A percentile compares a stretch with the other conserved stretches of the same genome.
These are phyloP conservation scores for Filobasidium uniguttulatum DNA, from an alignment of 1,284 basidiomycete species.

Conservation along the genomic window DNA sequence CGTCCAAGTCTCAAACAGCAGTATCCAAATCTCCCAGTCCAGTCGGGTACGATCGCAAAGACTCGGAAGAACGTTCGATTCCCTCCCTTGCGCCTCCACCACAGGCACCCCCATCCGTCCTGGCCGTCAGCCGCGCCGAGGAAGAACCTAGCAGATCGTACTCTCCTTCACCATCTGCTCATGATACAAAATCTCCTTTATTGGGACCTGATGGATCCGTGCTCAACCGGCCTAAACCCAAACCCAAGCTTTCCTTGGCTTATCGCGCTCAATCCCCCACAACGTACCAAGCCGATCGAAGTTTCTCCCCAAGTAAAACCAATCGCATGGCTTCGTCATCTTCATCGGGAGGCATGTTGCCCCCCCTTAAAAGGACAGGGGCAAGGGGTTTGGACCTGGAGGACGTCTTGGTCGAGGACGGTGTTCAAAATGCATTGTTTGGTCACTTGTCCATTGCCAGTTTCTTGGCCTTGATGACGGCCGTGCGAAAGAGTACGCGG, in stretches of 20 bases:
- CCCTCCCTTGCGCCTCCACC: too few relatives aligned
- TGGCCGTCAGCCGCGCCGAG: too few relatives aligned
- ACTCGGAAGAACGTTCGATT: too few relatives aligned
- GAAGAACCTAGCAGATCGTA: too few relatives aligned
- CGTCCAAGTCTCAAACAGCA: too few relatives aligned
- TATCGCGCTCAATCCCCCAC: slow-evolving; percentile 2
- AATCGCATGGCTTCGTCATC: neutral
- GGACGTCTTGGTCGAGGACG: slow-evolving; percentile 10
- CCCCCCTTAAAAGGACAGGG: neutral
- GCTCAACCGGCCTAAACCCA: slow-evolving; percentile 1
- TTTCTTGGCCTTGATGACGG: slow-evolving; percentile 30
- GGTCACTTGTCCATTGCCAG: slow-evolving; percentile 29
- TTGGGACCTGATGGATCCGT: neutral
- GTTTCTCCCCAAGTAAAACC: slow-evolving; percentile 1
- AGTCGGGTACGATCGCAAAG: too few relatives aligned
- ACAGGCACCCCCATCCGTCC: too few relatives aligned
- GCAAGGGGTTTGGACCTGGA: neutral
- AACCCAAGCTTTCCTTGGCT: neutral
- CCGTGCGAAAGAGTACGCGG: slow-evolving; percentile 22
- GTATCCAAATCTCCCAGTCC: too few relatives aligned
- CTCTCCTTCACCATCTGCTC: neutral
- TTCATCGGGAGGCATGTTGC: too few relatives aligned
- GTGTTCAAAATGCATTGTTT: slow-evolving; percentile 19
- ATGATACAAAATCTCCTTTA: too few relatives aligned
- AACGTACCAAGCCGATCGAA: neutral